Base-by-base conservation (phyloP, 306 rosid species). In the Urtica urens region DNA sequence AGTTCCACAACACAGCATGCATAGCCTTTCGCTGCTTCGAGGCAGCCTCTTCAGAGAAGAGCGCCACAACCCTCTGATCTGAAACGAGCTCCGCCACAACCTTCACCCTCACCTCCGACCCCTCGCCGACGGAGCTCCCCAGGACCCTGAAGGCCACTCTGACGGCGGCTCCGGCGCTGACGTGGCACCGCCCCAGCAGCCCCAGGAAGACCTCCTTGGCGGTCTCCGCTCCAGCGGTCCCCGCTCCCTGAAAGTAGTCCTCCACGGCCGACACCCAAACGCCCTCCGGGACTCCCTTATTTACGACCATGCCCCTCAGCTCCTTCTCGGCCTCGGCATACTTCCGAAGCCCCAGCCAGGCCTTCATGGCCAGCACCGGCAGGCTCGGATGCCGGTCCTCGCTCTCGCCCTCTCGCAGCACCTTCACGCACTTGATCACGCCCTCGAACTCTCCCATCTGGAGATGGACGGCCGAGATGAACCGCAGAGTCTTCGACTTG, bases 1-100 rank as follows among this genome's bases (percentile, higher is more conserved):
- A 84, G 66, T 84, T 90, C 97, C 97, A 90, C 6, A 90, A 72
- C 69, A 90, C 75, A 26, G 92, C 71, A 25, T 84, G 86, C 94
- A 90, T 90, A 47, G 82, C 77, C 44, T 53, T 72, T 40, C 80
- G 75, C 65, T 90, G 93, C 63, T 64, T 81, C 9, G 75, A 73
- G 33, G 72, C 66, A 0, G 63, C 76, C 69, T 79, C 76, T 6
- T 71, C 79, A 0, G 73, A 57, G 66, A 90, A 90, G 28, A 90
- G 85, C 0, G 92, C 78, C 65, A 79, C 58, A 27, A 90, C 94
- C 70, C 93, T 74, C 41, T 90, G 84, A 58, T 90, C 97, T 0
- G 94, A 77, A 17, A 81, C 97, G 18, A 90, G 77, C 73, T 90
- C 95, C 29, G 78, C 83, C 58, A 64, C 94, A 62, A 90, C 92